These are phyloP conservation scores for Cladosporium austrohemisphaericum DNA, from an alignment of 2,329 filamentous ascomycete genomes.

Conservation along the genomic window DNA sequence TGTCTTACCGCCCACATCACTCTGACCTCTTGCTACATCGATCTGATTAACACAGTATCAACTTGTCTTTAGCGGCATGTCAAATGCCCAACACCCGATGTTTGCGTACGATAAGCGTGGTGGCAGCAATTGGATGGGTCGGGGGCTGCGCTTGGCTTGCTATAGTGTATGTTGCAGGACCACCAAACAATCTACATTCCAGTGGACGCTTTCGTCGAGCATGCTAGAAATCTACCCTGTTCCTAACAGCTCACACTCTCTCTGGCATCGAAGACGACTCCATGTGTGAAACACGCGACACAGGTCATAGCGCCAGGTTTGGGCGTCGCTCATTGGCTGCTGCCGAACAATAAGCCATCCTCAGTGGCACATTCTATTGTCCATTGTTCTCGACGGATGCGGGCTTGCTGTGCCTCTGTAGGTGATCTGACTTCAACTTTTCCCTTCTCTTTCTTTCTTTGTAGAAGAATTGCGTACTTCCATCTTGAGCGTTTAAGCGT, in stretches of 20 bases:
- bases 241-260: not conserved
- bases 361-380: conserved; percentile 2
- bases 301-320: not conserved
- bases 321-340: not conserved
- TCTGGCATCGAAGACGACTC: not conserved
- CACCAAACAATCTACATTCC: too few species aligned
- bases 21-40: not conserved
- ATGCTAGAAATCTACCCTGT: too few species aligned
- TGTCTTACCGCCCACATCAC: not conserved
- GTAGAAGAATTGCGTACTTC: not conserved
- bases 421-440: not conserved
- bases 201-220: too few species aligned
- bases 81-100: too few species aligned
- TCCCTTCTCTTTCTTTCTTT: not conserved
- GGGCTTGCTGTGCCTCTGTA: conserved; percentile 2
- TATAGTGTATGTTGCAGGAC: too few species aligned
- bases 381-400: conserved; percentile 14
- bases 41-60: not conserved
- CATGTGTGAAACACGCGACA: not conserved
- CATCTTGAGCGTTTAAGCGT: not conserved
- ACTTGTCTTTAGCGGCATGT: too few species aligned
- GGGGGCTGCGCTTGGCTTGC: too few species aligned
- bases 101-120: too few species aligned
- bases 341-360: not conserved
- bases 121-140: too few species aligned